Conservation (phyloP, 164 flowering plant species). For the Santalum album region DNA sequence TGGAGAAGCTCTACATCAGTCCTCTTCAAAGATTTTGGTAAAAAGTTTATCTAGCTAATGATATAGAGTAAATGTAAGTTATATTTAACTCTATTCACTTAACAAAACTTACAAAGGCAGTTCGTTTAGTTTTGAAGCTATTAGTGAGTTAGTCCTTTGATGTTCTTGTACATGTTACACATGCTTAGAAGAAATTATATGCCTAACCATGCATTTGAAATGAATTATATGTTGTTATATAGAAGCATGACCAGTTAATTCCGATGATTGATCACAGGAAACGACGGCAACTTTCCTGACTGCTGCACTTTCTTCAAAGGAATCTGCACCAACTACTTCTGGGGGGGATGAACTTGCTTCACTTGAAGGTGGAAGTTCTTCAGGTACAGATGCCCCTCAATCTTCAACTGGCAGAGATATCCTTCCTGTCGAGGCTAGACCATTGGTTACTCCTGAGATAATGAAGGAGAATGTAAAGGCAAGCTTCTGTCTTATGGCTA, state of each 20-base stretch:
- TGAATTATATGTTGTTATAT: too few species aligned
- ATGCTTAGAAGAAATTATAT: too few species aligned
- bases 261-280: constrained; percentile 38
- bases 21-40: too few species aligned
- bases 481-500: constrained; percentile 16
- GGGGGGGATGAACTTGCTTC: constrained; percentile 4
- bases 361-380: background rate
- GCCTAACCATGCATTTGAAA: too few species aligned
- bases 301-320: constrained; percentile 60
- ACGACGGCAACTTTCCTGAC: constrained; percentile 54
- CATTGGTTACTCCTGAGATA: constrained; percentile 13
- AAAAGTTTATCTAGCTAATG: too few species aligned
- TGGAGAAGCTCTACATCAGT: too few species aligned
- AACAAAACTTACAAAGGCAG: too few species aligned
- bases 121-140: too few species aligned
- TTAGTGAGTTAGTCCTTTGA: too few species aligned
- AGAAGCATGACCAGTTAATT: background rate
- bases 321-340: constrained; percentile 28
- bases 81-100: too few species aligned
- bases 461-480: constrained; percentile 13
- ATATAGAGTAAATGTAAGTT: too few species aligned
- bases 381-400: constrained; percentile 16
- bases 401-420: constrained; percentile 15
- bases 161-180: too few species aligned
- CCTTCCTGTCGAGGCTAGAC: constrained; percentile 17